Evolutionary conservation across 306 rosid species (phyloP).

Genomic region (Styphnolobium japonicum): DNA sequence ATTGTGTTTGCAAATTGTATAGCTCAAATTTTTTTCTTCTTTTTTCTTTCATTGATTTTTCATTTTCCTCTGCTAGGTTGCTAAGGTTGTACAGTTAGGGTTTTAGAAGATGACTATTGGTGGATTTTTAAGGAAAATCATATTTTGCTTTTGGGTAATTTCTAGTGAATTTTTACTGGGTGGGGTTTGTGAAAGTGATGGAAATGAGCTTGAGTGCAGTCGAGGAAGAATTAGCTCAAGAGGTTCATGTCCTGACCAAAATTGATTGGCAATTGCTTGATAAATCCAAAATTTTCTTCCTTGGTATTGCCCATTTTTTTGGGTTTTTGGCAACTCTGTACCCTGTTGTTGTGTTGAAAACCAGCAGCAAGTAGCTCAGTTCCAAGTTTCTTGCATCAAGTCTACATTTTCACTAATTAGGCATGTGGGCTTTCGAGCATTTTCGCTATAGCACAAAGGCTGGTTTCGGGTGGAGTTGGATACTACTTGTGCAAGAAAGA

Average conservation of each 20-base stretch:
- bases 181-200: slow-evolving; percentile 45
- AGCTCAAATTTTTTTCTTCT: no score
- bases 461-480: slow-evolving; percentile 80
- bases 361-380: slow-evolving; percentile 81
- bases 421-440: slow-evolving; percentile 67
- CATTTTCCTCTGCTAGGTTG: background rate
- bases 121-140: slow-evolving; percentile 10
- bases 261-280: slow-evolving; percentile 92
- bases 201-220: slow-evolving; percentile 59
- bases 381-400: slow-evolving; percentile 59
- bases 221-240: slow-evolving; percentile 69
- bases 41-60: background rate
- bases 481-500: slow-evolving; percentile 47
- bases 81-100: slow-evolving; percentile 35
- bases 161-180: background rate
- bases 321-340: slow-evolving; percentile 78
- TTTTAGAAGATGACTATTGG: no score
- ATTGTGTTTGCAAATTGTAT: slow-evolving; percentile 26
- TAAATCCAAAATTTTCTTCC: slow-evolving; percentile 70
- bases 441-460: slow-evolving; percentile 70
- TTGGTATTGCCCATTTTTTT: slow-evolving; percentile 81
- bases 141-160: slow-evolving; percentile 22
- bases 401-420: slow-evolving; percentile 61
- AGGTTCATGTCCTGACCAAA: slow-evolving; percentile 75
- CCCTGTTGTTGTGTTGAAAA: slow-evolving; percentile 79